Evolutionary conservation across 805 yeast genomes (phyloP), one percentile per base, ranked within the genome.

Genomic region (Schwanniomyces occidentalis): DNA sequence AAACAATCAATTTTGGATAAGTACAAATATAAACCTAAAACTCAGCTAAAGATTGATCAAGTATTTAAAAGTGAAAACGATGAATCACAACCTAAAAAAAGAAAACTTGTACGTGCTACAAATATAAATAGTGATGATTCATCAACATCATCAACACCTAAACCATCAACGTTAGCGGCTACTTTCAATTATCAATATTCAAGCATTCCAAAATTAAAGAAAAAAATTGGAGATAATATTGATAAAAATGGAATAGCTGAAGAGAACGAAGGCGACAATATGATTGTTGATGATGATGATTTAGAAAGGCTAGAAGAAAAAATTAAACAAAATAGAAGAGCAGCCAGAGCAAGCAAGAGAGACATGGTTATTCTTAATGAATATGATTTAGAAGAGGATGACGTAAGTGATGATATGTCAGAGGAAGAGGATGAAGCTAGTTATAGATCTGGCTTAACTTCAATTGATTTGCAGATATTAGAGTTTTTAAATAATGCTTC

Each of bases 401-500:
- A 54, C 25, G 59, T 58, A 24, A 79, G 76, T 41, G 73, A 65
- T 37, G 78, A 69, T 13, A 57, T 69, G 49, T 78, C 77, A 13
- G 75, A 65, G 23, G 77, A 69, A 32, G 73, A 63, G 7, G 65
- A 61, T 29, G 61, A 52, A 19, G 57, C 50, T 18, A 52, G 44
- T 8, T 68, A 63, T 34, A 26, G 29, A 27, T 61, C 45, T n/a
- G 72, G 73, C 1, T 42, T 65, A 20, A 68, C 73, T 3, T 51
- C 68, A 4, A 80, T 83, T 44, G 90, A 83, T 49, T 69, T 69
- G 10, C 80, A 86, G 40, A 76, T 88, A 16, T 62, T 90, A 30
- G 76, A 80, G 28, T 89, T 93, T 48, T 69, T 91, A 44, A 93
- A 93, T 58, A 75, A 78, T 8, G 91, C 95, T 1, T 76, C 85